Evolutionary conservation across 108 stramenopile genomes (phyloP).

Genomic region (Pseudonitzschia multistriata): DNA sequence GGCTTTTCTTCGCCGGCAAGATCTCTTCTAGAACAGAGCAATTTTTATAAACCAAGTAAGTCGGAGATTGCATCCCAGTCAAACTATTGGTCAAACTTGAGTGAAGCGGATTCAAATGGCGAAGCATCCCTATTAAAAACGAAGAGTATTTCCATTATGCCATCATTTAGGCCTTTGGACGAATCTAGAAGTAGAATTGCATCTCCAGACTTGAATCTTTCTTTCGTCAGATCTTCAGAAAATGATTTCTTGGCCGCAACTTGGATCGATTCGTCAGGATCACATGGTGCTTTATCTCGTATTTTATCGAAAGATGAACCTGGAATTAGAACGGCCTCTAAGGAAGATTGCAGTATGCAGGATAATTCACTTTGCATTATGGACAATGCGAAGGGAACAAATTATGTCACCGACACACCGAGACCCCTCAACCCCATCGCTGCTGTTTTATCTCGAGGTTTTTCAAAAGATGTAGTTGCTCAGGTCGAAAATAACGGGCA

Average conservation of each 20-base stretch:
- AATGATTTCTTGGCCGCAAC: not conserved
- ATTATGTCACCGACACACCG: not conserved
- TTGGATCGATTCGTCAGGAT: not conserved
- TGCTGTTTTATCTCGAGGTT: not conserved
- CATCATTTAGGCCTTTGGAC: not conserved
- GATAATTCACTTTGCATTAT: not conserved
- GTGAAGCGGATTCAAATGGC: no score
- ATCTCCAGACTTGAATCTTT: conserved; percentile 5
- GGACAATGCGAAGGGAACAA: not conserved
- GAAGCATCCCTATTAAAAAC: not conserved
- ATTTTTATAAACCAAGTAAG: not conserved
- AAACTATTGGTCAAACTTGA: no score
- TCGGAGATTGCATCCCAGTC: not conserved
- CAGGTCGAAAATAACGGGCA: not conserved
- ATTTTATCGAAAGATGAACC: not conserved
- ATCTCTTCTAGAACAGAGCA: not conserved
- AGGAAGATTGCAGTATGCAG: not conserved
- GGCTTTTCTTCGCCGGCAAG: not conserved
- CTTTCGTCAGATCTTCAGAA: not conserved
- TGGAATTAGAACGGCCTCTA: not conserved
- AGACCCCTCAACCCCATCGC: not conserved
- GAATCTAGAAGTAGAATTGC: conserved; percentile 6
- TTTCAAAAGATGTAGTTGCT: not conserved
- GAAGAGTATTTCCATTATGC: not conserved
- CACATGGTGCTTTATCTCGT: not conserved